Percentiles rank a stretch among this genome's conserved stretches.
Conservation (phyloP, 1,139 yeast genomes). For the Yamadazyma mexicana region DNA sequence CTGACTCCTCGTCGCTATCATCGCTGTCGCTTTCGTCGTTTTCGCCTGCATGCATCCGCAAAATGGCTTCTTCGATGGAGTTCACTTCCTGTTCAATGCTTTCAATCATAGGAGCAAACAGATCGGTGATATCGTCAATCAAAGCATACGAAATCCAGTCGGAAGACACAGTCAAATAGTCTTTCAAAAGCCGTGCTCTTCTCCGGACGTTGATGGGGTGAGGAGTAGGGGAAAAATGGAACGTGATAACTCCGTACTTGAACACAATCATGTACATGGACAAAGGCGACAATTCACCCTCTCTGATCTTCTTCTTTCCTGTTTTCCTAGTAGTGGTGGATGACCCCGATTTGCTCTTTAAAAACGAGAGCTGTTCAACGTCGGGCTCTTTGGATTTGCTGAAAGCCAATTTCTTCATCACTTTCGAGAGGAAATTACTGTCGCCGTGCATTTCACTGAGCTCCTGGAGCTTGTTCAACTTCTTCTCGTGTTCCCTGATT, state of each 20-base stretch:
- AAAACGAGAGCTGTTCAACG: constrained; percentile 4
- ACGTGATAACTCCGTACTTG: constrained; percentile 85
- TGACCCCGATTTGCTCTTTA: constrained; percentile 8
- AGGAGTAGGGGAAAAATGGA: constrained; percentile 93
- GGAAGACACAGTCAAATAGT: constrained; percentile 84
- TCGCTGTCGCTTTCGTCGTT: constrained; percentile 45
- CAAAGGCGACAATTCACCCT: constrained; percentile 83
- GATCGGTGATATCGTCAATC: constrained; percentile 95
- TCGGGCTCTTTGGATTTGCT: not conserved
- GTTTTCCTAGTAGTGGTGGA: constrained; percentile 28
- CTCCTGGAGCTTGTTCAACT: constrained; percentile 40
- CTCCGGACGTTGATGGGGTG: constrained; percentile 95
- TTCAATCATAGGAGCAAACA: constrained; percentile 94
- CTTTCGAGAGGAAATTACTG: constrained; percentile 8
- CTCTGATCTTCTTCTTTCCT: constrained; percentile 44
- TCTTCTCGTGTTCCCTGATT: constrained; percentile 45
- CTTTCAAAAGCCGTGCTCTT: constrained; percentile 82
- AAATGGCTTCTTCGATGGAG: constrained; percentile 85
- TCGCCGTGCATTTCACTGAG: constrained; percentile 27
- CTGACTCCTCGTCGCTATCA: constrained; percentile 34
- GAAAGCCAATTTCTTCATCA: constrained; percentile 12
- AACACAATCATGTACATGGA: constrained; percentile 93
- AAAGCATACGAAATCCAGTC: constrained; percentile 98
- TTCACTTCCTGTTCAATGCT: constrained; percentile 92
- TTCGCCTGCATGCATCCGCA: constrained; percentile 78